These are phyloP conservation scores for Cutaneotrichosporon arboriforme DNA, from an alignment of 1,284 basidiomycete species.

Conservation along the genomic window DNA sequence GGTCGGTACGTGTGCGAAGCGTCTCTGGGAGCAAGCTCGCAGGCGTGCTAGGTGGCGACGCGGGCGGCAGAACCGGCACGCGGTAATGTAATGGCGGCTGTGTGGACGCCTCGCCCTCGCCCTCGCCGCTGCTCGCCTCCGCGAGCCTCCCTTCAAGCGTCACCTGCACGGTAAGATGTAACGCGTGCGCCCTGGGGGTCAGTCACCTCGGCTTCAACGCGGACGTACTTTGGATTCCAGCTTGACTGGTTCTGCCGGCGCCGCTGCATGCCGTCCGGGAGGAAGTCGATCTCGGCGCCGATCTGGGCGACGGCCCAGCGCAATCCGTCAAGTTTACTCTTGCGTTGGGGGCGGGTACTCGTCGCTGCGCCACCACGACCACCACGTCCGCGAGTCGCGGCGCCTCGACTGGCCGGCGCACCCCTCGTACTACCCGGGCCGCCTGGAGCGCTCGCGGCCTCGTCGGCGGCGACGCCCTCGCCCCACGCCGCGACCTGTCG, in stretches of 20 bases:
- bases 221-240: conserved; percentile 69
- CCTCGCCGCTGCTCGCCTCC: background rate
- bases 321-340: conserved; percentile 58
- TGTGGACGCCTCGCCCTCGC: conserved; percentile 2
- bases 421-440: conserved; percentile 49
- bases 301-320: conserved; percentile 62
- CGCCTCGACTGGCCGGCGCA: conserved; percentile 50
- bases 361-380: background rate
- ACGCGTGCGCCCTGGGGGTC: conserved; percentile 46
- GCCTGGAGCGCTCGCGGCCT: conserved; percentile 10
- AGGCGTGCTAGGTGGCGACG: conserved; percentile 9
- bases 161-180: conserved; percentile 68
- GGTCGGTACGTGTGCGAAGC: background rate
- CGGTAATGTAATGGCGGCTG: conserved; percentile 17
- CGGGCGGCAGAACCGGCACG: conserved; percentile 21
- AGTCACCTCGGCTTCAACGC: conserved; percentile 12
- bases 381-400: conserved; percentile 13
- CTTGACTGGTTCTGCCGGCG: conserved; percentile 67
- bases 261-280: conserved; percentile 76
- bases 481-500: conserved; percentile 67
- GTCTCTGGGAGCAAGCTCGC: conserved; percentile 19
- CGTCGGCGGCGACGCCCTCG: conserved; percentile 55
- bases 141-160: conserved; percentile 54
- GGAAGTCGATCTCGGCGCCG: conserved; percentile 60
- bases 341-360: no score